Evolutionary conservation across 352 stramenopile species (phyloP).

Genomic region (Thalassiosira livingstoniorum): DNA sequence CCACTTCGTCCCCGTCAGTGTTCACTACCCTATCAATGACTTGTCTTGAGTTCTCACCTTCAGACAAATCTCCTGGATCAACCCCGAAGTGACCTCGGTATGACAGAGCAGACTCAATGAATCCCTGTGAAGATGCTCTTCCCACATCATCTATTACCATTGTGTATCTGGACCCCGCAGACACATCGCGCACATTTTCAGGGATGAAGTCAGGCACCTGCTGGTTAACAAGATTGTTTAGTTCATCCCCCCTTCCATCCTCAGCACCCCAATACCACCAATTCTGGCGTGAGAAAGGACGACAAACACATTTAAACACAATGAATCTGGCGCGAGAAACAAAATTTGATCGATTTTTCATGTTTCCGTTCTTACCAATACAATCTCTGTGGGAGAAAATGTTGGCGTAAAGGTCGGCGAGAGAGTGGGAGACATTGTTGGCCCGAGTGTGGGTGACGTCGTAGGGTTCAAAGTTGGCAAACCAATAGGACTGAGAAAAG

Average conservation of each 20-base stretch:
- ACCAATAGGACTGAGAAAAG: neutral
- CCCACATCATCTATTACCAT: slow-evolving; percentile 32
- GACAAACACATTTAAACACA: neutral
- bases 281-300: too few relatives aligned
- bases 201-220: slow-evolving; percentile 17
- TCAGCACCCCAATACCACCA: slow-evolving; percentile 26
- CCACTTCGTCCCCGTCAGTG: slow-evolving; percentile 11
- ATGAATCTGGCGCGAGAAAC: neutral
- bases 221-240: slow-evolving; percentile 4
- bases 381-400: neutral
- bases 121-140: slow-evolving; percentile 21
- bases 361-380: neutral
- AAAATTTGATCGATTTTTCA: neutral
- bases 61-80: slow-evolving; percentile 1
- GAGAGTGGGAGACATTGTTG: slow-evolving; percentile 3
- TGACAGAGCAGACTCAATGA: slow-evolving; percentile 22
- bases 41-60: slow-evolving; percentile 32
- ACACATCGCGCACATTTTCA: slow-evolving; percentile 32
- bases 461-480: slow-evolving; percentile 3
- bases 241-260: neutral
- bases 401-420: neutral
- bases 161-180: slow-evolving; percentile 49
- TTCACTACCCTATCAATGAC: slow-evolving; percentile 33
- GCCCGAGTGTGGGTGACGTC: too few relatives aligned
- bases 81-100: slow-evolving; percentile 50